Percentiles rank a stretch among this genome's conserved stretches.
phyloP scores from a whole-genome alignment of 768 basidiomycete species.

The Kwoniella dendrophila region DNA sequence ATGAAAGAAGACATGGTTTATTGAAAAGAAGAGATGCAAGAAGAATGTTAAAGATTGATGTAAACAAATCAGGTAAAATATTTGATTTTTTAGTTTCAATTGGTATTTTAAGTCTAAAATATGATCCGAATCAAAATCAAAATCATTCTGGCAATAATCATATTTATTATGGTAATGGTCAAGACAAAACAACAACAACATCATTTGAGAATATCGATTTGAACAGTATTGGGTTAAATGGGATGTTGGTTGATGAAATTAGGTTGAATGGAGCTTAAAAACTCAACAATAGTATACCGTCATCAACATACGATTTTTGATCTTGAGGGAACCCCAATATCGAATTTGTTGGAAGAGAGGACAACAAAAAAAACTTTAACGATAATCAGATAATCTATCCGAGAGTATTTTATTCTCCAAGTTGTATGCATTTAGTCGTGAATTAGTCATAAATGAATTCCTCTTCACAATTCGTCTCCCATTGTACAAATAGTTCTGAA shows the following conservation, averaged over 20 bases:
- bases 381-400: too few relatives aligned
- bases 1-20: slow-evolving; percentile 82
- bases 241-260: slow-evolving; percentile 18
- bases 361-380: too few relatives aligned
- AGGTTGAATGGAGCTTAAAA: slow-evolving; percentile 12
- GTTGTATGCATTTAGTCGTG: slow-evolving; percentile 10
- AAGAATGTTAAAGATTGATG: slow-evolving; percentile 88
- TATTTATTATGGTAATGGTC: slow-evolving; percentile 19
- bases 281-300: not conserved
- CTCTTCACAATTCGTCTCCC: too few relatives aligned
- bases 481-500: too few relatives aligned
- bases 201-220: not conserved
- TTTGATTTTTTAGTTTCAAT: slow-evolving; percentile 91
- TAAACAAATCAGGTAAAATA: slow-evolving; percentile 85
- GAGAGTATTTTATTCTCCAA: too few relatives aligned
- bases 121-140: slow-evolving; percentile 37
- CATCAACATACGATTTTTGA: not conserved
- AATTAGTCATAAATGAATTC: not conserved
- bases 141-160: slow-evolving; percentile 17
- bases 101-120: slow-evolving; percentile 59
- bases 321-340: too few relatives aligned
- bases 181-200: slow-evolving; percentile 1
- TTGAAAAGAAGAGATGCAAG: slow-evolving; percentile 82
- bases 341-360: too few relatives aligned
- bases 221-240: slow-evolving; percentile 2